These are phyloP conservation scores for Alternaria hordeiaustralica DNA, from an alignment of 2,329 filamentous ascomycete species.

Conservation along the genomic window DNA sequence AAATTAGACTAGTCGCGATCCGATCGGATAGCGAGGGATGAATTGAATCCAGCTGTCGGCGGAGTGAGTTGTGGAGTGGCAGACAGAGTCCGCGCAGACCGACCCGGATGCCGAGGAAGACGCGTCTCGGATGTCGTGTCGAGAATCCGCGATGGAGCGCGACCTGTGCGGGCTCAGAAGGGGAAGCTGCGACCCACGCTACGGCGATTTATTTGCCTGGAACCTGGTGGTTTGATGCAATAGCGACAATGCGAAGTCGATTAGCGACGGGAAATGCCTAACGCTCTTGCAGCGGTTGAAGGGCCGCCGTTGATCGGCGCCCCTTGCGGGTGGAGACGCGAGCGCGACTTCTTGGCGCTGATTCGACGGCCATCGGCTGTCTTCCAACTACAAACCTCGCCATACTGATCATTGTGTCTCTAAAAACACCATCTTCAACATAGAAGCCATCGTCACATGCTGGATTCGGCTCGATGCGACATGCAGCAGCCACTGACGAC, in stretches of 20 bases:
- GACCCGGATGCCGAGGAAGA: neutral
- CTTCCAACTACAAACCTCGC: neutral
- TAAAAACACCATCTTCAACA: neutral
- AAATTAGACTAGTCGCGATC: neutral
- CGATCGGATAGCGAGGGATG: neutral
- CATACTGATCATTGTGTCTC: neutral
- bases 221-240: neutral
- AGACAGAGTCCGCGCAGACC: neutral
- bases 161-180: neutral
- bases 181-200: neutral
- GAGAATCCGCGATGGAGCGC: neutral
- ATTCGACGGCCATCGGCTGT: neutral
- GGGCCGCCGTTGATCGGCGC: slow-evolving; percentile 1
- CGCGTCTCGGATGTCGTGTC: neutral
- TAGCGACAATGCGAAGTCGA: neutral
- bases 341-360: slow-evolving; percentile 2
- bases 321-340: neutral
- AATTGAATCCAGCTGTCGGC: neutral
- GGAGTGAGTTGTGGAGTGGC: neutral
- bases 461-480: neutral
- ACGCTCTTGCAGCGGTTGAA: neutral
- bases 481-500: neutral
- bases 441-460: neutral
- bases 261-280: neutral
- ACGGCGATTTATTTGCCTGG: neutral